Base-by-base conservation (phyloP, 192 early-diverging fungal genomes). In the Pilaira anomala region DNA sequence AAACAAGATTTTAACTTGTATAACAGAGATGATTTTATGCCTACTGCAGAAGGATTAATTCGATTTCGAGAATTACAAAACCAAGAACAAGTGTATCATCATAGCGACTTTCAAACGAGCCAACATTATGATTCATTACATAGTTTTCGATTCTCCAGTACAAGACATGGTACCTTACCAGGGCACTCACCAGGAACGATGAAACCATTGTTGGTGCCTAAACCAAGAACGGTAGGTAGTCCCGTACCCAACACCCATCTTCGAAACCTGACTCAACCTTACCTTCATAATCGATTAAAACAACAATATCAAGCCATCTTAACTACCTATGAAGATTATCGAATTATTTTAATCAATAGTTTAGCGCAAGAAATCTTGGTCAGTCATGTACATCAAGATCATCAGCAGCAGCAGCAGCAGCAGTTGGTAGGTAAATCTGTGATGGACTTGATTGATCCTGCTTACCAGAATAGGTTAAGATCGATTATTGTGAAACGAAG, bases 311-410 rank as follows among this genome's bases (percentile, higher is more conserved):
- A 60, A 51, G 66, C 66, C 22, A 67, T 67, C 24, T 54, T 67
- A 21, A 59, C 58, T 16, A 67, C 66, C 4, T 41, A 60, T 45
- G 40, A 60, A 9, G 57, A 67, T 29, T 67, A 58, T 39, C 66
- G 66, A 12, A 60, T 67, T n/a, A 60, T 67, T 2, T 21, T 51
- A 3, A 59, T 50, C 48, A 67, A 67, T 60, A 36, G 60, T 25
- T 24, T 56, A 18, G 66, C 66, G 7, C 40, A 49, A n/a, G 40
- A 51, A 13, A 30, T 67, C 11, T 7, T 62, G 4, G 28, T 62
- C 22, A 39, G 60, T 36, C 21, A 77, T 67, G 46, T 70, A 74
- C 65, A 75, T 70, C 2, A 65, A 72, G n/a, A n/a, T 56, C 73
- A 13, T 62, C 71, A 7, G 76, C 39, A 42, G 75, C 24, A 55